Conservation (phyloP, 2,329 filamentous ascomycete genomes). For the Pseudocercospora macadamiae region DNA sequence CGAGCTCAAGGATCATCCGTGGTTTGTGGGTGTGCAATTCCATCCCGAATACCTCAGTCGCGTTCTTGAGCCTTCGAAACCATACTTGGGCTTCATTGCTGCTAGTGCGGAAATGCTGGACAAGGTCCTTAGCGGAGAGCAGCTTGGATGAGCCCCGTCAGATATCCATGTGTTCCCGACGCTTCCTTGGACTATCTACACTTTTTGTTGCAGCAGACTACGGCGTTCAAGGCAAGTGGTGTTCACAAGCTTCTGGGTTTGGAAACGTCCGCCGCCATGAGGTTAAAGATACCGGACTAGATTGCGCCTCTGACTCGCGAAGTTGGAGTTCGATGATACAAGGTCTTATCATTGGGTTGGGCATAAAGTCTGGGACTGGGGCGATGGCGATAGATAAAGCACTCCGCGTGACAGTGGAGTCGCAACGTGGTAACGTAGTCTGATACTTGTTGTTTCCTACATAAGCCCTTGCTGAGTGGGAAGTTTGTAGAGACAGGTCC, state of each 20-base stretch:
- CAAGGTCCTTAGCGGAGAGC: conserved; percentile 40
- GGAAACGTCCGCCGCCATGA: no score
- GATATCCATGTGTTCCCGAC: no score
- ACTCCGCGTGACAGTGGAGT: neutral
- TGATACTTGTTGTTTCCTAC: neutral
- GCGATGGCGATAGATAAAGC: neutral
- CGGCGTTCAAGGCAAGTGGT: neutral
- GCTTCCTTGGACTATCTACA: neutral
- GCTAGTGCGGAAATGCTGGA: conserved; percentile 71
- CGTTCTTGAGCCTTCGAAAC: conserved; percentile 72
- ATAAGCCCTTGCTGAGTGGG: no score
- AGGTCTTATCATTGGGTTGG: neutral
- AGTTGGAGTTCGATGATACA: neutral
- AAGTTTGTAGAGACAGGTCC: no score
- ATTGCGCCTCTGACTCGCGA: neutral
- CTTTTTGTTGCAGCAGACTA: neutral
- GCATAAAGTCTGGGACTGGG: neutral
- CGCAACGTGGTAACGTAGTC: neutral
- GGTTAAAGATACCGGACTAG: neutral
- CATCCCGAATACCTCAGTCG: conserved; percentile 84
- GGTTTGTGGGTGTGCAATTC: conserved; percentile 83
- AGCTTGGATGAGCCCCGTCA: neutral
- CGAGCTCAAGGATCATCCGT: conserved; percentile 81
- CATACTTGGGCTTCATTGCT: conserved; percentile 84
- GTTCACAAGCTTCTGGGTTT: neutral